Base-by-base conservation (phyloP, 257 asterid species). In the Solanum habrochaites region DNA sequence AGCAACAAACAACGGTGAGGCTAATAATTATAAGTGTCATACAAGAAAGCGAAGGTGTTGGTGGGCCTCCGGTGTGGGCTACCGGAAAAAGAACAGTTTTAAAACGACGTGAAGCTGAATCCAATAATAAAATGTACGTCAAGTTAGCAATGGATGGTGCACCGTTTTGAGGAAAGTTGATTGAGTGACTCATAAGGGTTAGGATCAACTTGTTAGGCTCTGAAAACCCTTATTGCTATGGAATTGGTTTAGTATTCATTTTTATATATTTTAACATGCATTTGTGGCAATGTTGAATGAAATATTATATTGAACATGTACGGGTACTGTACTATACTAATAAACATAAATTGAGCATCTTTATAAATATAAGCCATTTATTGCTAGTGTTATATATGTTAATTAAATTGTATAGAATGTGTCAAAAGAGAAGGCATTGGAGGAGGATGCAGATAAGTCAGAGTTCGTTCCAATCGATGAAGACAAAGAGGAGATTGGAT, bases 401-500 rank as follows among this genome's bases (percentile, higher is more conserved):
- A n/a, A n/a, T n/a, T n/a, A 67, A 70, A 31, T 29, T 69, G 75
- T 31, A 15, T n/a, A 78, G 14, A 2, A 78, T 27, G 27, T 74
- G 82, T 87, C 32, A 69, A 85, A 96, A 98, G 93, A 14, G 93
- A 93, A 72, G n/a, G 94, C 89, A 39, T 88, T 90, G n/a, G n/a
- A n/a, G 89, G 85, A 93, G 14, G 94, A 93, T 73, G 90, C 85
- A 35, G 97, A 94, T 73, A 89, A 90, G 80, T 91, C 91, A 52
- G 98, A 95, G 86, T 93, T 88, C 90, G 92, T 91, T 86, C 97
- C 94, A 3, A 96, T 95, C 27, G 95, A 96, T 39, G 98, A 95
- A 90, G 99, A 96, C 92, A 95, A 90, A 90, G 99, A 96, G 98
- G 96, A 20, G 98, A 96, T 71, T 95, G 99, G 99, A 95, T 96